phyloP scores from a whole-genome alignment of 169 alveolate species.

The Plasmodium sp. region DNA sequence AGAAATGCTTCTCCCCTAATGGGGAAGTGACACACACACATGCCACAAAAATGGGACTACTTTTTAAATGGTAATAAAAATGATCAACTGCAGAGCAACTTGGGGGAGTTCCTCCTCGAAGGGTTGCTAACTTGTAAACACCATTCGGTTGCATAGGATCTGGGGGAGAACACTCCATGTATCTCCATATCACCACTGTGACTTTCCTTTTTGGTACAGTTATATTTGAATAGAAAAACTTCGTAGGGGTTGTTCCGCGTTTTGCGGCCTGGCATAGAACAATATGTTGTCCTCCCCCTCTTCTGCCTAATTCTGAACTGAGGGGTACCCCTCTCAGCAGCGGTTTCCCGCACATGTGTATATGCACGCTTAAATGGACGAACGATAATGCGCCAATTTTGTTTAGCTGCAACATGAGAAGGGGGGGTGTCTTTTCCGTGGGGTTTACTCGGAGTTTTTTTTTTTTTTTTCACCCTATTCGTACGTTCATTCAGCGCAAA shows the following conservation, averaged over 20 bases:
- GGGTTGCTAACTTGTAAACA: not conserved
- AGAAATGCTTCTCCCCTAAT: not conserved
- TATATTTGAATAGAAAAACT: not conserved
- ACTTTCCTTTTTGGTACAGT: not conserved
- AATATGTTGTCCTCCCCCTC: not conserved
- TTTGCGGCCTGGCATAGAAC: not conserved
- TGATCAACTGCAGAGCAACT: not conserved
- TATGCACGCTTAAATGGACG: not conserved
- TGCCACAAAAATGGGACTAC: not conserved
- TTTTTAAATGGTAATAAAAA: not conserved
- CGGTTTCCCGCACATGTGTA: not conserved
- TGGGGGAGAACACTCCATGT: not conserved
- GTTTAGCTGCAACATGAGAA: too few relatives aligned
- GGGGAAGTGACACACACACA: not conserved
- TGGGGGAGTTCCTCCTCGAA: not conserved
- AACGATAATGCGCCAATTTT: not conserved
- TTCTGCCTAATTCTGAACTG: not conserved
- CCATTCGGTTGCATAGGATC: not conserved
- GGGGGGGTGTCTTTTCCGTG: not conserved
- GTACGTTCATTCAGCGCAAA: not conserved
- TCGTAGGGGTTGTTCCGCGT: not conserved
- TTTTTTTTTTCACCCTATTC: too few relatives aligned
- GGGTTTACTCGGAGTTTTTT: not conserved
- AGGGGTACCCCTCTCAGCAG: not conserved
- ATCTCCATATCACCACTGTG: not conserved